Base-by-base conservation (phyloP, 176 grass and related monocot genomes). In the Coix lacrymajobi region DNA sequence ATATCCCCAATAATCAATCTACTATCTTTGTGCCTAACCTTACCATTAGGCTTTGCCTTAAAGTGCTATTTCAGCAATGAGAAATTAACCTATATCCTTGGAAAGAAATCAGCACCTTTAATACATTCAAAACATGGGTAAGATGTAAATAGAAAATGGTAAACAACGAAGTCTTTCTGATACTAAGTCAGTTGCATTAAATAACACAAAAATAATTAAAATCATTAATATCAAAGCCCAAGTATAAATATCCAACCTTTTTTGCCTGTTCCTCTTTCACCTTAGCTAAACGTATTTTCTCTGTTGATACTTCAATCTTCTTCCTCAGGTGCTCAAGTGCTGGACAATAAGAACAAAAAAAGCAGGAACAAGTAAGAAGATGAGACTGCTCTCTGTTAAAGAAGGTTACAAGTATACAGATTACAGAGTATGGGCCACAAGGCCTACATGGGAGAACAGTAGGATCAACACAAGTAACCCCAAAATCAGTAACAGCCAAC, bases 241-340 rank as follows among this genome's bases (percentile, higher is more conserved):
- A 66, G 30, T 12, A 64, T 13, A 77, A 56, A 7, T 14, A 73
- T 51, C 70, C 39, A 86, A 98, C 96, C 96, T 93, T 95, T 73
- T 98, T 98, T 39, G 90, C 79, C 38, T 93, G 85, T 34, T 95
- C 87, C 77, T 95, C 96, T 85, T 95, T 95, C 65, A 93, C 60
- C 82, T 90, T 98, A 77, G 92, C 96, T 44, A 87, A 41, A 63
- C 71, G 92, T 79, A 98, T 90, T 86, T 58, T 95, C 89, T 98
- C 96, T 67, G 96, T 98, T 79, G 90, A 86, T 24, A 90, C 28
- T 77, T 98, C 96, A 79, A 98, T 86, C 79, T 93, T 98, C 88
- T 98, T 98, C 44, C 96, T 77, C 69, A 98, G 75, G 85, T 91
- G 88, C 71, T 98, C 96, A 68, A 98, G 86, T 67, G 92, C 92